phyloP scores from a whole-genome alignment of 73 alveolate genomes.

The Paramecium caudatum region DNA sequence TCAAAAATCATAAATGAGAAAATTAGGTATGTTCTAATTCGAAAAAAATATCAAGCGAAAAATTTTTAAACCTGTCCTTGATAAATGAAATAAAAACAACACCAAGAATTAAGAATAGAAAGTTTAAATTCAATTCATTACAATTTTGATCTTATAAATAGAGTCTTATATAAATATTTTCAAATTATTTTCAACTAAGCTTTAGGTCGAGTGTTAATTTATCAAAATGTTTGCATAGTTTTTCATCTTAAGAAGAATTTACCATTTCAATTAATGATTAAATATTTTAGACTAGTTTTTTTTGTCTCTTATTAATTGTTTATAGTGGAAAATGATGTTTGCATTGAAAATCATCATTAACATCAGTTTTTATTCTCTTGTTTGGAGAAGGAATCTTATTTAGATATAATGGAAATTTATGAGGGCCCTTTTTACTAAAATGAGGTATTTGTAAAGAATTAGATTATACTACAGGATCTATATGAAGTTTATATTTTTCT shows the following conservation, averaged over 20 bases:
- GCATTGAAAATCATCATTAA: not conserved
- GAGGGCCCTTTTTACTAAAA: not conserved
- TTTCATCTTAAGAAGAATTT: slow-evolving; percentile 3
- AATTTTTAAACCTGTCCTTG: too few species aligned
- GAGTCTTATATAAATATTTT: not conserved
- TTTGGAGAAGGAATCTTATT: not conserved
- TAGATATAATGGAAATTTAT: not conserved
- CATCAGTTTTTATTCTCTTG: not conserved
- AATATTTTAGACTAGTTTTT: slow-evolving; percentile 12
- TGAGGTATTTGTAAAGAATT: slow-evolving; percentile 3
- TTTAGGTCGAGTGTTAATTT: slow-evolving; percentile 8
- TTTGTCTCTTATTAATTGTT: not conserved
- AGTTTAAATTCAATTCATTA: slow-evolving; percentile 2
- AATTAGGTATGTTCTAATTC: too few species aligned
- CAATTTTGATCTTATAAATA: slow-evolving; percentile 32
- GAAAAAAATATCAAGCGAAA: too few species aligned
- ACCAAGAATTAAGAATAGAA: slow-evolving; percentile 7
- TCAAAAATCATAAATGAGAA: too few species aligned
- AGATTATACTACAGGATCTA: not conserved
- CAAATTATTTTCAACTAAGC: not conserved
- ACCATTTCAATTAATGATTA: slow-evolving; percentile 13
- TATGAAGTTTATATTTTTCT: slow-evolving; percentile 10
- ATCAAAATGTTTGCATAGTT: slow-evolving; percentile 2
- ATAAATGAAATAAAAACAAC: not conserved
- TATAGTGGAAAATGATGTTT: slow-evolving; percentile 15